Evolutionary conservation across 768 basidiomycete species (phyloP).

Genomic region (Termitomyces heimii): DNA sequence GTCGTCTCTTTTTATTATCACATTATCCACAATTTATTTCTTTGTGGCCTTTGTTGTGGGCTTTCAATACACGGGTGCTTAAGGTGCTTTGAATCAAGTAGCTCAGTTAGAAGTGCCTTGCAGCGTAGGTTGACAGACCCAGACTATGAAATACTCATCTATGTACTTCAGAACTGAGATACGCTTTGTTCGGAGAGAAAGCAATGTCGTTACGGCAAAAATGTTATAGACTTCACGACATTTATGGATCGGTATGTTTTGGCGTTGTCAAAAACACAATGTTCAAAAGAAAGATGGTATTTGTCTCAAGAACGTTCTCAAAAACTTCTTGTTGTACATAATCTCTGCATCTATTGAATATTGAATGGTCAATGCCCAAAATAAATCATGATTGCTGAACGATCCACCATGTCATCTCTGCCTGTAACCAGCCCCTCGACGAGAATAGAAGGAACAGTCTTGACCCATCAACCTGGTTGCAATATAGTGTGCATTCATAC

Average conservation of each 20-base stretch:
- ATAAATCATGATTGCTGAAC: too few relatives aligned
- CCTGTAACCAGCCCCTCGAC: background rate
- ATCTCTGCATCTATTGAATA: background rate
- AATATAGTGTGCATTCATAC: background rate
- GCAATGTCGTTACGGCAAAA: background rate
- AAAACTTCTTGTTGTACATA: background rate
- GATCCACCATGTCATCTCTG: too few relatives aligned
- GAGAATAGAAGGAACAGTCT: background rate
- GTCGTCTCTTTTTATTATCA: background rate
- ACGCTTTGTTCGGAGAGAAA: background rate
- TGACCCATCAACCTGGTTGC: too few relatives aligned
- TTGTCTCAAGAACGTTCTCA: too few relatives aligned
- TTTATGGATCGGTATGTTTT: too few relatives aligned
- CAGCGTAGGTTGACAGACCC: background rate
- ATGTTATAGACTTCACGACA: too few relatives aligned
- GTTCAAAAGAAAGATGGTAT: background rate
- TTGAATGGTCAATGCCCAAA: background rate
- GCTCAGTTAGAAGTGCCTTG: background rate
- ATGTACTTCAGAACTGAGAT: background rate
- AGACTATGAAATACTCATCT: too few relatives aligned
- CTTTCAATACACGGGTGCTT: background rate
- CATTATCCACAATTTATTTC: background rate
- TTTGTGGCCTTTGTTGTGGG: background rate
- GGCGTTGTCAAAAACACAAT: background rate
- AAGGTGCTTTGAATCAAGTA: too few relatives aligned